Conservation (phyloP, 1,139 yeast species). For the Pichia sp. region DNA sequence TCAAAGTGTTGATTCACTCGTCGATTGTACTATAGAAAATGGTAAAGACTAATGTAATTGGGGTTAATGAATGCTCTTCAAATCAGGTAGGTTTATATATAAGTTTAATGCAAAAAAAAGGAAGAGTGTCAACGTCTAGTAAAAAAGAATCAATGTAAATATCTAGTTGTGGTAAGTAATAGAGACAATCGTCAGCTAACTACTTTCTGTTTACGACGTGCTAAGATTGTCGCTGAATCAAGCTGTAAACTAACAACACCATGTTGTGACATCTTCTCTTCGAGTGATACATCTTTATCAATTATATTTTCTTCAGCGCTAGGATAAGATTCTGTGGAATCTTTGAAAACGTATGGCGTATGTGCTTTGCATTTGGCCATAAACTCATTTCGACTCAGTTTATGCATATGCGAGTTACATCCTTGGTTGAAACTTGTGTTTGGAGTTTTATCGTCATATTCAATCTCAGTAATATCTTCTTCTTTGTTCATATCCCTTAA, state of each 20-base stretch:
- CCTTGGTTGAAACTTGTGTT: slow-evolving; percentile 15
- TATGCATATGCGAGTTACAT: background rate
- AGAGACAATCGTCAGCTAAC: background rate
- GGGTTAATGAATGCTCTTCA: background rate
- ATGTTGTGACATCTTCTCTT: slow-evolving; percentile 11
- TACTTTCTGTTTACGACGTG: slow-evolving; percentile 38
- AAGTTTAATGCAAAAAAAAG: no score
- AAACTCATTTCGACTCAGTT: slow-evolving; percentile 6
- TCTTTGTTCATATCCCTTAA: slow-evolving; percentile 2
- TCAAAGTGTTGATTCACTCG: slow-evolving; percentile 30
- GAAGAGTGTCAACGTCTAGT: no score
- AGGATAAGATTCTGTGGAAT: background rate
- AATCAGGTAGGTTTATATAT: no score
- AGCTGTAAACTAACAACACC: slow-evolving; percentile 43
- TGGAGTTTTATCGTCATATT: slow-evolving; percentile 18
- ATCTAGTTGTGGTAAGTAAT: no score
- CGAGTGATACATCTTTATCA: slow-evolving; percentile 9
- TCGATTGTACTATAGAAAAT: slow-evolving; percentile 10
- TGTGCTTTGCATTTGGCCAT: slow-evolving; percentile 12
- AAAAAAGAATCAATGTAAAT: no score
- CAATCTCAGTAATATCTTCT: slow-evolving; percentile 13
- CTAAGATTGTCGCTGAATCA: slow-evolving; percentile 53
- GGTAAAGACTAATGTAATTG: background rate
- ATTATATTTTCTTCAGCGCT: slow-evolving; percentile 3
- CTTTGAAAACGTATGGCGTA: slow-evolving; percentile 14